Percentiles rank a stretch among this genome's conserved stretches.
phyloP scores from a whole-genome alignment of 2,329 filamentous ascomycete genomes.

The Paraphoma sp. region DNA sequence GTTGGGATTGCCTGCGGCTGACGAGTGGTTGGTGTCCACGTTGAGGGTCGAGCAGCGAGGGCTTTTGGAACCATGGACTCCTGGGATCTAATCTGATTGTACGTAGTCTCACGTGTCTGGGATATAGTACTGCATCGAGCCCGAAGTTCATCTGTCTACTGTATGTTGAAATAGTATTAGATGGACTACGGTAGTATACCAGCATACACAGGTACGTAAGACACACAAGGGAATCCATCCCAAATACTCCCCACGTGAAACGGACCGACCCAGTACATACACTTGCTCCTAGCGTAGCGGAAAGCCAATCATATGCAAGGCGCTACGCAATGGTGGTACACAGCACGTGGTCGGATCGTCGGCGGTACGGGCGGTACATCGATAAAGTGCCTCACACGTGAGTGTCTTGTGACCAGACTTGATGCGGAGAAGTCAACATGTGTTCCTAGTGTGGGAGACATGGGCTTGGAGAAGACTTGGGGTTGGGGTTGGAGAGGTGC shows the following conservation, averaged over 20 bases:
- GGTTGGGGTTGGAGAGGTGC: no score
- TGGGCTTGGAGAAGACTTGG: no score
- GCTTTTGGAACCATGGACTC: no score
- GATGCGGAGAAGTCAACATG: no score
- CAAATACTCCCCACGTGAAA: neutral
- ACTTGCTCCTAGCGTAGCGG: neutral
- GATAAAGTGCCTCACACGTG: neutral
- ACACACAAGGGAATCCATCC: neutral
- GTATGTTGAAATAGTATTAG: no score
- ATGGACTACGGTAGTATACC: no score
- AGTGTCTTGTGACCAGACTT: no score
- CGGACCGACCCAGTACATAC: neutral
- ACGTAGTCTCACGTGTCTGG: no score
- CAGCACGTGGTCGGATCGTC: neutral
- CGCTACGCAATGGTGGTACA: neutral
- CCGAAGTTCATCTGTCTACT: no score
- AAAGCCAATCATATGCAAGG: neutral
- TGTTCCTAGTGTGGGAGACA: no score
- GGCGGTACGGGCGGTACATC: constrained; percentile 3
- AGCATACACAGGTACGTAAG: neutral
- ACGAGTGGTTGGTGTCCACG: neutral
- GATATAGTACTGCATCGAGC: no score
- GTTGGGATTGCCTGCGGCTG: neutral
- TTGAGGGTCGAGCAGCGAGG: neutral
- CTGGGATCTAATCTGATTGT: no score